Conservation (phyloP, 2,329 filamentous ascomycete genomes). For the Claviceps monticola region DNA sequence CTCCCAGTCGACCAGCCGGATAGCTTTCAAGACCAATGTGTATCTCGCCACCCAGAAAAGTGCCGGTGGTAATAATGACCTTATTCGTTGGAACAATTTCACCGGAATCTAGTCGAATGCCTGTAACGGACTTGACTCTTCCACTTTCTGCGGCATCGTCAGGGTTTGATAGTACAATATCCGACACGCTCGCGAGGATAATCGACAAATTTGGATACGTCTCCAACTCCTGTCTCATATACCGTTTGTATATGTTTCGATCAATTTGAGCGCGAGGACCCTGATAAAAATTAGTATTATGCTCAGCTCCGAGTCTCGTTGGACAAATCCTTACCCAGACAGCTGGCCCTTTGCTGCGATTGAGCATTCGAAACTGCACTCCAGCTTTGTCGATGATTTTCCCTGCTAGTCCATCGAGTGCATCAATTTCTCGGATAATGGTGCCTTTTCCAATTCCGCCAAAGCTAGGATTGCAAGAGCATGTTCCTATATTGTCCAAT, state of each 20-base stretch:
- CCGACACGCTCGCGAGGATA: slow-evolving; percentile 76
- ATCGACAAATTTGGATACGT: slow-evolving; percentile 67
- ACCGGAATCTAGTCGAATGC: slow-evolving; percentile 76
- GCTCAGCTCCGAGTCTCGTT: neutral
- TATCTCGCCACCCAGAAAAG: slow-evolving; percentile 90
- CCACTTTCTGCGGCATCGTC: slow-evolving; percentile 24
- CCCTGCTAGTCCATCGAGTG: slow-evolving; percentile 78
- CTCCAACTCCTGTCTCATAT: slow-evolving; percentile 80
- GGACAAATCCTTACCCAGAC: slow-evolving; percentile 51
- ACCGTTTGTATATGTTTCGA: slow-evolving; percentile 69
- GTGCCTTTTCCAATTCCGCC: slow-evolving; percentile 98
- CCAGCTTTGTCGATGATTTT: slow-evolving; percentile 86
- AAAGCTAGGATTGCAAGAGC: slow-evolving; percentile 93
- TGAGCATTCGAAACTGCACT: slow-evolving; percentile 85
- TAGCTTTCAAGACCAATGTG: slow-evolving; percentile 79
- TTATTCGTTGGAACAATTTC: slow-evolving; percentile 66
- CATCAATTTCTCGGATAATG: slow-evolving; percentile 90
- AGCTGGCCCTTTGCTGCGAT: slow-evolving; percentile 79
- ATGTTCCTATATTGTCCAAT: slow-evolving; percentile 78
- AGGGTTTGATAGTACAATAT: slow-evolving; percentile 56
- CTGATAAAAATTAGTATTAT: slow-evolving; percentile 15
- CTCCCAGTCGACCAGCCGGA: slow-evolving; percentile 83
- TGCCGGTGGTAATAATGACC: slow-evolving; percentile 92
- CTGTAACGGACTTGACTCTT: slow-evolving; percentile 59
- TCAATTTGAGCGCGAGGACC: slow-evolving; percentile 95